Base-by-base conservation (phyloP, 495 filamentous ascomycete genomes). In the Schizothecium vesticola region DNA sequence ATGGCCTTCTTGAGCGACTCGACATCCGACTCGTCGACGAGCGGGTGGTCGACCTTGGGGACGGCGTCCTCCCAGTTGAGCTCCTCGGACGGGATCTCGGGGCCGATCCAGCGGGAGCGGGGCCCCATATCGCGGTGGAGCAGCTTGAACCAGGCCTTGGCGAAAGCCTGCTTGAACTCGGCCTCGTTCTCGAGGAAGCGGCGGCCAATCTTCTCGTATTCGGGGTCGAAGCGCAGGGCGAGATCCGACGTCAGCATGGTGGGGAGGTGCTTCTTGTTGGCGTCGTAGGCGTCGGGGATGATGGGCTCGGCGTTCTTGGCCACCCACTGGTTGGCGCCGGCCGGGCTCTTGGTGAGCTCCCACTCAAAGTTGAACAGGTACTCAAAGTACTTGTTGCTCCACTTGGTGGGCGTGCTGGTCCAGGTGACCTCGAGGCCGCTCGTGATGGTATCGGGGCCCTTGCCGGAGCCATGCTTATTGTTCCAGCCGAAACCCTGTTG, bases 361-460 rank as follows among this genome's bases (percentile, higher is more conserved):
- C 89, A 92, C n/a, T 92, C 89, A 73, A 80, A 91, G 78, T 87
- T 85, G 86, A 88, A 91, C 12, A 92, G 84, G 76, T 91, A 91
- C 72, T 91, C 86, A 64, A 92, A 80, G 79, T 82, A 92, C 66
- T 83, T 69, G 80, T 86, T 85, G 83, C 82, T 88, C 87, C 87
- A 92, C 79, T 88, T 84, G 72, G 84, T 87, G 1, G 89, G 89
- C 2, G 86, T 88, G 72, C 81, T 85, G 74, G 89, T 90, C 89
- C 89, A 92, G 76, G 79, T 91, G 19, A 92, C 89, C 77, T 92
- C 89, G 21, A 92, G 80, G 21, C 89, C 89, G 70, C 84, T 87
- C 70, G 89, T 92, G 81, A 91, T 92, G 75, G 88, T 82, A 72
- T 92, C 78, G 12, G 84, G 77, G 19, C 88, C 89, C 75, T 86